These are phyloP conservation scores for Patellaria atrata DNA, from an alignment of 495 filamentous ascomycete genomes.

Conservation along the genomic window DNA sequence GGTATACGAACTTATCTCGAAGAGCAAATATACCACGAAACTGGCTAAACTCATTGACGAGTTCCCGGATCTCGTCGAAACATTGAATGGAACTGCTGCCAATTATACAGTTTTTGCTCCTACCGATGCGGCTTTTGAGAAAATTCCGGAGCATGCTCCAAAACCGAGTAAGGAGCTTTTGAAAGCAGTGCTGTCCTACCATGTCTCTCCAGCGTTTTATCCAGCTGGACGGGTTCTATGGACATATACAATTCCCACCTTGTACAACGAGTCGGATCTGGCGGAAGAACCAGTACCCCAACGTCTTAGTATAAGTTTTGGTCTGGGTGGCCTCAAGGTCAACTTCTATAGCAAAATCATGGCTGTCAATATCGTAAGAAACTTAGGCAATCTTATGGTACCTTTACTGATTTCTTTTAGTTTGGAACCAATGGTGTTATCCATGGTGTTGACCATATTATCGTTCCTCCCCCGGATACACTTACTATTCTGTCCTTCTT, in stretches of 20 bases:
- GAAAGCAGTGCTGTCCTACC: conserved; percentile 52
- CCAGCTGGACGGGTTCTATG: conserved; percentile 41
- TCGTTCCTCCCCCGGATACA: conserved; percentile 56
- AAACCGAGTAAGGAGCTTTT: conserved; percentile 49
- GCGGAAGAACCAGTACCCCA: conserved; percentile 56
- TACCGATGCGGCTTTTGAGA: conserved; percentile 56
- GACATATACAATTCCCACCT: conserved; percentile 57
- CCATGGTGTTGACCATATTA: conserved; percentile 55
- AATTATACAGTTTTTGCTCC: conserved; percentile 77
- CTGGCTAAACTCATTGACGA: conserved; percentile 59
- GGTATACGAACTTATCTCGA: conserved; percentile 60
- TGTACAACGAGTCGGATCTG: conserved; percentile 39
- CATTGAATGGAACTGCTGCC: conserved; percentile 51
- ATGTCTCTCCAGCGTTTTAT: conserved; percentile 49
- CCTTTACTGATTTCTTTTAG: conserved; percentile 18
- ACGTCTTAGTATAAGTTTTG: conserved; percentile 45
- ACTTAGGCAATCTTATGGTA: neutral
- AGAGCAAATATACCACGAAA: conserved; percentile 59
- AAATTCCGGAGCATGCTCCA: conserved; percentile 41
- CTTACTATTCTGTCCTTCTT: conserved; percentile 47
- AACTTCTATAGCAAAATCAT: conserved; percentile 61
- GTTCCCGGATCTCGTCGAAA: conserved; percentile 49
- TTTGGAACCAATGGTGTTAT: conserved; percentile 61
- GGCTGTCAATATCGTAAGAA: conserved; percentile 47
- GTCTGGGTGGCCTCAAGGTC: conserved; percentile 44